A percentile compares a stretch with the other conserved stretches of the same genome.
These are phyloP conservation scores for Vitis riparia DNA, from an alignment of 164 flowering plant genomes.

Conservation along the genomic window DNA sequence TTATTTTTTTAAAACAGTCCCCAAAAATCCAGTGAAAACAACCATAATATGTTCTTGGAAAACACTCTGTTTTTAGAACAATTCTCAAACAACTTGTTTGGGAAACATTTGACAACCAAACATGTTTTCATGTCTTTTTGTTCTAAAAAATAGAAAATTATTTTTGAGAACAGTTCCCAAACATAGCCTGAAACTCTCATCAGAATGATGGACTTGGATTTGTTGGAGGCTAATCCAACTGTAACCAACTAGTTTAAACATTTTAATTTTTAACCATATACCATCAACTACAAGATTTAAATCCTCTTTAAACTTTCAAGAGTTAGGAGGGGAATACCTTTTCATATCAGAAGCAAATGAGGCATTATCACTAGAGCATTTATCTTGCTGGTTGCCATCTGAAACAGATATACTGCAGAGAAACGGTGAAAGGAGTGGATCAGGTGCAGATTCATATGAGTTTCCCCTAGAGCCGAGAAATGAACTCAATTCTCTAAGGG, in stretches of 20 bases:
- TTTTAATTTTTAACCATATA: not conserved
- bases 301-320: not conserved
- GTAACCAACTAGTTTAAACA: not conserved
- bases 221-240: too few species aligned
- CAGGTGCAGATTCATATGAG: constrained; percentile 43
- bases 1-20: too few species aligned
- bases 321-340: constrained; percentile 35
- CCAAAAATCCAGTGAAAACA: too few species aligned
- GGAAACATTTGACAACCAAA: too few species aligned
- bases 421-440: constrained; percentile 75
- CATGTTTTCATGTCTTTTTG: too few species aligned
- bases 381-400: constrained; percentile 28
- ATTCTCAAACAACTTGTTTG: too few species aligned
- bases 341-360: constrained; percentile 20
- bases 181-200: too few species aligned
- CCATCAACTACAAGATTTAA: not conserved
- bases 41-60: too few species aligned
- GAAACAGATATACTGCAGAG: constrained; percentile 33
- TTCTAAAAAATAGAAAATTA: too few species aligned
- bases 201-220: too few species aligned
- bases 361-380: constrained; percentile 11
- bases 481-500: constrained; percentile 50
- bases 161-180: too few species aligned
- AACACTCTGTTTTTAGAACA: too few species aligned
- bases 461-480: constrained; percentile 35